Base-by-base conservation (phyloP, 495 filamentous ascomycete species). In the Cladorrhinum samala region DNA sequence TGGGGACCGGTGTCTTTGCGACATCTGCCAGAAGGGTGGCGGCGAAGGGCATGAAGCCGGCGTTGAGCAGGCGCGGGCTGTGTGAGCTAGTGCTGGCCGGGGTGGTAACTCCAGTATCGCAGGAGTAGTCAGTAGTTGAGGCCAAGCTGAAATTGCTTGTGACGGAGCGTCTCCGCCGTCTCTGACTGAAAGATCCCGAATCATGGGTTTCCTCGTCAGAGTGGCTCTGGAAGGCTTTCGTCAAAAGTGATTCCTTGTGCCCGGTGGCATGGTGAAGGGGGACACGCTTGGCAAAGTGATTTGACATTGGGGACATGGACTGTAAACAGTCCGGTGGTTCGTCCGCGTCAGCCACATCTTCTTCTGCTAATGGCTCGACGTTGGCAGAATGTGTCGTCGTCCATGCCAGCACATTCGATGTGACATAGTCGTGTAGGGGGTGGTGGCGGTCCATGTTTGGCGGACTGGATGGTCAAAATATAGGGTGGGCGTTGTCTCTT, bases 31-130 rank as follows among this genome's bases (percentile, higher is more conserved):
- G 6, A 30, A 30, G 17, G 3, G 39, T 16, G 11, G 50, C 33
- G 30, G 56, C 48, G 13, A 59, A 39, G 38, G 51, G 61, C 24
- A 58, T 64, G 58, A 63, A 73, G 41, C 49, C 52, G 8, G 56
- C 45, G 17, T 46, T 43, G 0, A 84, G 81, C 4, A 82, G 68
- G 21, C 88, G 90, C 9, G 93, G 93, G 64, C 93, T 98, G 6
- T 92, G 89, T 11, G 90, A 89, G 63, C 80, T 88, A 46, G 89
- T 87, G 19, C 90, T 75, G n/a, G 89, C 83, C 40, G 93, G 90
- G 58, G 90, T 94, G n/a, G 91, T 95, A 38, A 89, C 70, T 43
- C 88, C 92, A 37, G 86, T 93, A 63, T 95, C 93, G 68, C 90
- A 95, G 23, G 89, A 96, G 49, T 95, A 74, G 55, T 95, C 91